Evolutionary conservation across 306 rosid genomes (phyloP), one percentile per base, ranked within the genome.

Genomic region (Fragaria iinumae): DNA sequence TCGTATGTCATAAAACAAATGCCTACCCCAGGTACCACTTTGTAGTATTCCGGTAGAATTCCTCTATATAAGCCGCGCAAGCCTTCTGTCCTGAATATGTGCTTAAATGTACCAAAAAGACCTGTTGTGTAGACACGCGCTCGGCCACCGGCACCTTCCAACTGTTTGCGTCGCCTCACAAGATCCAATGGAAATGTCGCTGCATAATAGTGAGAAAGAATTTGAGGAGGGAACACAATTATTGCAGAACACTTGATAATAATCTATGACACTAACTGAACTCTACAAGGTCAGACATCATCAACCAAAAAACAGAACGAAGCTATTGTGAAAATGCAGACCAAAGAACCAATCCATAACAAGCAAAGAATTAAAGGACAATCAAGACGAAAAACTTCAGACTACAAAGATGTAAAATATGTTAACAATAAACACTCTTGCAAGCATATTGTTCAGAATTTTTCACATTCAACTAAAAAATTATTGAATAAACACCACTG

Each of bases 161-260:
- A 80, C 80, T 96, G 99, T 85, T 91, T 96, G 71, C 99, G 83
- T 59, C 99, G 89, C 70, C 99, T 89, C 81, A 96, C 98, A 69
- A 96, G 97, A 84, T 96, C 99, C 90, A 96, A 76, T 17, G 99
- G 99, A 82, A 93, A 96, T 29, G 99, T 96, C 71, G 96, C 98
- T 93, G 96, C 97, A 91, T 27, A 76, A 69, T 73, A 79, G 65
- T 23, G 50, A 80, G 56, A 81, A 74, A 25, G 79, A 38, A 50
- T 85, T 67, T 79, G 66, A 80, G 74, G 77, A 79, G 75, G 41
- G 77, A 39, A 63, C 44, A 29, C 43, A 71, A 52, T 76, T 60
- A 60, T 74, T 53, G 52, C 67, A 27, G 32, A 12, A 77, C 67
- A 60, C 45, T 27, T 27, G 16, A 38, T 50, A 9, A 44, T 45